Percentiles rank a stretch among this genome's conserved stretches.
These are phyloP conservation scores for Xylaria polymorpha DNA, from an alignment of 2,329 filamentous ascomycete genomes.

Conservation along the genomic window DNA sequence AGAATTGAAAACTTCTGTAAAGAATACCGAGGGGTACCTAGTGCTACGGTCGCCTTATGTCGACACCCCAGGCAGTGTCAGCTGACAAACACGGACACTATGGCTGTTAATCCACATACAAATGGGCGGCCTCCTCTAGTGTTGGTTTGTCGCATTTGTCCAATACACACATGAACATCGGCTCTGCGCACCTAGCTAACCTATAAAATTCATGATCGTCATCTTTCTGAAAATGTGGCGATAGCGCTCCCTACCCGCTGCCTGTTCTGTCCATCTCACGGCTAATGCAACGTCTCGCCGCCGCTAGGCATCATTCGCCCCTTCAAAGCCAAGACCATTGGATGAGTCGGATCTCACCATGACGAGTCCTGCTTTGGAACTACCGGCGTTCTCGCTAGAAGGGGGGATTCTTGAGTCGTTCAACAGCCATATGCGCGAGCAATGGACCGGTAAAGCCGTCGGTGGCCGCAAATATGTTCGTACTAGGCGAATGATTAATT, in stretches of 20 bases:
- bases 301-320: background rate
- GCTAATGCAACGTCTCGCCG: background rate
- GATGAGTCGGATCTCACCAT: background rate
- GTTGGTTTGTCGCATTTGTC: too few relatives aligned
- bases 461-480: constrained; percentile 15
- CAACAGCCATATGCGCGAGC: constrained; percentile 1
- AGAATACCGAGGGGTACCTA: constrained; percentile 1
- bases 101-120: constrained; percentile 5
- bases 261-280: background rate
- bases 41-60: background rate
- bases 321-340: background rate
- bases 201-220: background rate
- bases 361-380: background rate
- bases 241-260: background rate
- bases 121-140: constrained; percentile 7
- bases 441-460: constrained; percentile 10
- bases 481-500: constrained; percentile 8
- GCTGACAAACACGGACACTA: constrained; percentile 3
- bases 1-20: background rate
- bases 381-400: background rate
- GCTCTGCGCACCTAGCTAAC: background rate
- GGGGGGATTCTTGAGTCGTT: background rate
- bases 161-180: background rate
- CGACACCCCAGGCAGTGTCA: background rate
- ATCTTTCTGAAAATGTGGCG: background rate